A percentile compares a stretch with the other conserved stretches of the same genome.
Evolutionary conservation across 768 basidiomycete genomes (phyloP).

Genomic region (Heimioporus sp.): DNA sequence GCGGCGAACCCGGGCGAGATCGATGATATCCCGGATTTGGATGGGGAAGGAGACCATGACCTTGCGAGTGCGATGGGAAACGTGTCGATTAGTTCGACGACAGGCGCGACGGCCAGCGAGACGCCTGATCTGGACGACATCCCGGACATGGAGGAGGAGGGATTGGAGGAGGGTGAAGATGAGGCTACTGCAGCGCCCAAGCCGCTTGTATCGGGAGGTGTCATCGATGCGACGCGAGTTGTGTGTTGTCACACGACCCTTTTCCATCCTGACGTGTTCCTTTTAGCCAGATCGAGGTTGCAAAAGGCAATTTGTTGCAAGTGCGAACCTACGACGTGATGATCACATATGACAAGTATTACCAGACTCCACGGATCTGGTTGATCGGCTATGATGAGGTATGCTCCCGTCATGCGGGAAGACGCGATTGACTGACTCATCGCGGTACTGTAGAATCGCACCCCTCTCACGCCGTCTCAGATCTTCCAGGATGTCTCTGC

Average conservation of each 20-base stretch:
- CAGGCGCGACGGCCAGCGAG: slow-evolving; percentile 40
- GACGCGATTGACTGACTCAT: neutral
- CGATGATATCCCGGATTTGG: slow-evolving; percentile 86
- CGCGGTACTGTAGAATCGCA: slow-evolving; percentile 62
- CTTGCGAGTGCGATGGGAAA: slow-evolving; percentile 44
- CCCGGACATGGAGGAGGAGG: slow-evolving; percentile 98
- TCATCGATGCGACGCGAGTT: slow-evolving; percentile 51
- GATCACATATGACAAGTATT: slow-evolving; percentile 99
- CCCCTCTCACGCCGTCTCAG: slow-evolving; percentile 81
- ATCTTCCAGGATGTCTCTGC: slow-evolving; percentile 97
- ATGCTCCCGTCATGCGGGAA: slow-evolving; percentile 1
- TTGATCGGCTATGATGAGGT: slow-evolving; percentile 97
- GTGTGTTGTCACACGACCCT: neutral
- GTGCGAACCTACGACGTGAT: slow-evolving; percentile 99
- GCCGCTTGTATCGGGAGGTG: slow-evolving; percentile 28
- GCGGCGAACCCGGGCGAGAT: slow-evolving; percentile 63
- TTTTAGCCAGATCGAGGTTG: slow-evolving; percentile 57
- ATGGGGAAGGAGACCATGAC: slow-evolving; percentile 61
- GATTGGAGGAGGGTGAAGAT: slow-evolving; percentile 82
- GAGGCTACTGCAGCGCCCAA: slow-evolving; percentile 76
- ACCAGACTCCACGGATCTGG: slow-evolving; percentile 98
- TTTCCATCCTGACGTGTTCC: neutral
- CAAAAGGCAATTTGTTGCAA: slow-evolving; percentile 84
- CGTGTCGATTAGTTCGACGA: slow-evolving; percentile 41
- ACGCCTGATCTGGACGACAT: slow-evolving; percentile 97